Base-by-base conservation (phyloP, 2,329 filamentous ascomycete species). In the Bretziella fagacearum region DNA sequence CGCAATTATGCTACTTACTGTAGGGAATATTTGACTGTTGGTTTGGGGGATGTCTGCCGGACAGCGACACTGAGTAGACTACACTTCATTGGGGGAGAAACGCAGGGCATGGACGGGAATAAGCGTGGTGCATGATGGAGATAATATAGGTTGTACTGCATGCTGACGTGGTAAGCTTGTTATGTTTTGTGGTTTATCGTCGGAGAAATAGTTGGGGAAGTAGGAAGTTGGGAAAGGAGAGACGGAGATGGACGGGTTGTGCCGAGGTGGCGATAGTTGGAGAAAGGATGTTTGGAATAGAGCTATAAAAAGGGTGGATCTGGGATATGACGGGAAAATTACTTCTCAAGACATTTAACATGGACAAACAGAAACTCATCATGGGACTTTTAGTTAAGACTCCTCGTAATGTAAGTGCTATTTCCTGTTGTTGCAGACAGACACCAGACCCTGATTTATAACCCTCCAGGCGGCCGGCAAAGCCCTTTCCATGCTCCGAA, bases 401-500 rank as follows among this genome's bases (percentile, higher is more conserved):
- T 22, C 46, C 39, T 11, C 39, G 40, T 18, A 44, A 48, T 44
- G 46, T 48, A 26, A 33, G 32, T 22, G 17, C 37, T 25, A 35
- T 30, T 45, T n/a, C 17, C 35, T 48, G 15, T 13, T 37, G 6
- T 26, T 41, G 4, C 20, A 33, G 30, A 4, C 17, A n/a, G 17
- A n/a, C 7, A 22, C 3, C 18, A 39, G 8, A 20, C 35, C 35
- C 35, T 39, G 23, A 39, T 20, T 17, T 39, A 18, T 10, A 39
- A 39, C 2, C 18, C 50, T 30, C 22, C 52, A 77, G 75, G 69
- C 71, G 54, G 73, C 76, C 25, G 68, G 71, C 40, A 69, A 79
- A 54, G 84, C 84, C 13, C 65, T 77, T 50, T 83, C 72, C 54
- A 71, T 89, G 43, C 77, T 96, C 43, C 79, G 84, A 47, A 87